Base-by-base conservation (phyloP, 1,284 basidiomycete species). In the Cutaneotrichosporon cutaneum region DNA sequence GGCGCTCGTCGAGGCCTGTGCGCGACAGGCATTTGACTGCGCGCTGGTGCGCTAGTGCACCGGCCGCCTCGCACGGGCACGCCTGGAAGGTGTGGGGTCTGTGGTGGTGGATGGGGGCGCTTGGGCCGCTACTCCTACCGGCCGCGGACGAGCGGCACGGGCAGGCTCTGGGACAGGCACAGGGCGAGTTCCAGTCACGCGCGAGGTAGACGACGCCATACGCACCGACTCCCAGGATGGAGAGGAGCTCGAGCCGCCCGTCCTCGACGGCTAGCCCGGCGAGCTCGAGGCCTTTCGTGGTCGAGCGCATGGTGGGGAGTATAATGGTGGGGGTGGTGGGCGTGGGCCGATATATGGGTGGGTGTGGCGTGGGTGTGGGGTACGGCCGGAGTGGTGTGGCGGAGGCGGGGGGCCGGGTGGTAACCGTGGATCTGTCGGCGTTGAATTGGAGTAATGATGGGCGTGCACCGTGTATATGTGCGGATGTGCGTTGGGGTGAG, bases 171-270 rank as follows among this genome's bases (percentile, higher is more conserved):
- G 52, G 33, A 22, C 52, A 54, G 35, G 32, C 32, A 30, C 42
- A 53, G 18, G 22, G 26, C 9, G 71, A 71, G 27, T 74, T 63
- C 75, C 77, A 61, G 67, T 90, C 90, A 64, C 90, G 82, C 35
- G 90, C 94, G 65, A 90, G 90, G 81, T 97, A 98, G 54, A 97
- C 94, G 71, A 96, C 90, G 64, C 95, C 95, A 77, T 97, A 98
- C 26, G 94, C 94, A 50, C 95, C 95, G 57, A 92, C 86, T 57
- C 95, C 95, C 59, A 99, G 86, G 8, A 58, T 33, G n/a, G 36
- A 42, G 71, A 97, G 89, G 26, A 64, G 60, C 81, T 94, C 87
- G 65, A 97, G 86, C 50, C 86, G 82, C 65, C 87, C 89, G 71
- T 87, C 84, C 83, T 92, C 90, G 81, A 94, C 90, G 57, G 64